Conservation (phyloP, 202 grass and related monocot genomes). For the Brachypodium distachyon region DNA sequence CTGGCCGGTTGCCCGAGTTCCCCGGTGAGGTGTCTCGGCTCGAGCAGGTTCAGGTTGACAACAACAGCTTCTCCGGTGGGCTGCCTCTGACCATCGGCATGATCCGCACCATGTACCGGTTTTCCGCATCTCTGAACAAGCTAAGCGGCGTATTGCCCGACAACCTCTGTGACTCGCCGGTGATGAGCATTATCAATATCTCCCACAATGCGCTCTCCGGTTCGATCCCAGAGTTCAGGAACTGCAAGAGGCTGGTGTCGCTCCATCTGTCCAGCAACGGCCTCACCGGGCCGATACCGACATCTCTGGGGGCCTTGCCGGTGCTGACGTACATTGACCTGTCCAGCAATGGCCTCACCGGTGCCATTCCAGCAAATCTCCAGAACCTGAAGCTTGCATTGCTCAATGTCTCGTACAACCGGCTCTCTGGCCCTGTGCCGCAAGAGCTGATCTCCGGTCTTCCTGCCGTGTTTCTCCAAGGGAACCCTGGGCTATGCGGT, state of each 20-base stretch:
- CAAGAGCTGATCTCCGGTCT: conserved; percentile 40
- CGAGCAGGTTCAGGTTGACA: conserved; percentile 72
- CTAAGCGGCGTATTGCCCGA: conserved; percentile 53
- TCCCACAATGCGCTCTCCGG: conserved; percentile 60
- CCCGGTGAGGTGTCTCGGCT: conserved; percentile 26
- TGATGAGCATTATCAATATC: conserved; percentile 67
- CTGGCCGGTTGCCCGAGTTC: conserved; percentile 42
- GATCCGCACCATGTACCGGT: conserved; percentile 59
- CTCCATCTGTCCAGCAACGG: conserved; percentile 52
- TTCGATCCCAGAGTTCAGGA: conserved; percentile 34
- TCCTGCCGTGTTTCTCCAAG: conserved; percentile 58
- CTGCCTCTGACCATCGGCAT: conserved; percentile 44
- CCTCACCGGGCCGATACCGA: conserved; percentile 49
- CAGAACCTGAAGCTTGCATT: conserved; percentile 65
- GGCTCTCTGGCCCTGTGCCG: conserved; percentile 58
- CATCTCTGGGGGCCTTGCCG: conserved; percentile 46
- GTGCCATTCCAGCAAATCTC: conserved; percentile 44
- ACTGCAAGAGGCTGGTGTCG: conserved; percentile 69
- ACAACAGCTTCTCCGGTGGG: conserved; percentile 54
- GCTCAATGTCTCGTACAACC: conserved; percentile 74
- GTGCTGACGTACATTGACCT: conserved; percentile 88
- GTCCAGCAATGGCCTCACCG: conserved; percentile 61
- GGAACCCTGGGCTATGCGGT: conserved; percentile 59
- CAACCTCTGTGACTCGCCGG: conserved; percentile 50
- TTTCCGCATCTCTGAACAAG: conserved; percentile 58